phyloP scores from a whole-genome alignment of 1,284 basidiomycete genomes.

The Porogramme epimiltina region DNA sequence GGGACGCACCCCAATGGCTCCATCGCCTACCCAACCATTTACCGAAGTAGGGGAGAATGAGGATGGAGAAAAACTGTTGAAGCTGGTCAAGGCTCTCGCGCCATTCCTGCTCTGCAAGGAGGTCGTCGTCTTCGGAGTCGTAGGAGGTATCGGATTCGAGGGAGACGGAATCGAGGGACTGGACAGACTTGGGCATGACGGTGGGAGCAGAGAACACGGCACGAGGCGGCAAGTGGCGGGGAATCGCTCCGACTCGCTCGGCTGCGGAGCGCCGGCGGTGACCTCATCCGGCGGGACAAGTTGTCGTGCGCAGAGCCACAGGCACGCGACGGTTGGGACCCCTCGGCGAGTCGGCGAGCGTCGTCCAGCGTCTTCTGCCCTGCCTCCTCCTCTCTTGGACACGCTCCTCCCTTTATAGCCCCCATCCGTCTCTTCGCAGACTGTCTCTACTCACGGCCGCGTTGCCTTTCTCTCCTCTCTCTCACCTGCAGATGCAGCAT shows the following conservation, averaged over 20 bases:
- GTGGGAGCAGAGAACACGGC: conserved; percentile 1
- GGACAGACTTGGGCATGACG: conserved; percentile 44
- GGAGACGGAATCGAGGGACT: conserved; percentile 43
- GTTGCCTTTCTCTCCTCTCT: conserved; percentile 4
- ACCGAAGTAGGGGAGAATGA: conserved; percentile 84
- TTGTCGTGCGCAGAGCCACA: conserved; percentile 12
- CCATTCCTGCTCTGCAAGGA: conserved; percentile 88
- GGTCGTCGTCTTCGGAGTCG: conserved; percentile 73
- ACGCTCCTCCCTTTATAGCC: too few relatives aligned
- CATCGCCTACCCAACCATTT: conserved; percentile 87
- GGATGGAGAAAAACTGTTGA: conserved; percentile 76
- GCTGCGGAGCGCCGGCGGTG: conserved; percentile 7
- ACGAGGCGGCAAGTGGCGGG: not conserved
- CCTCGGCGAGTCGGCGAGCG: conserved; percentile 2
- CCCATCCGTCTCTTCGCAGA: not conserved
- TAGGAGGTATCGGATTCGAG: conserved; percentile 50
- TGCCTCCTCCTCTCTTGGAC: too few relatives aligned
- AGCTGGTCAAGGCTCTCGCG: conserved; percentile 87
- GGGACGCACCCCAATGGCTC: conserved; percentile 79
- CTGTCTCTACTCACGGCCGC: conserved; percentile 8
- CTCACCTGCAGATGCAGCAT: conserved; percentile 32
- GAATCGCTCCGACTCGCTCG: not conserved
- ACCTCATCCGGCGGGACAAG: conserved; percentile 14
- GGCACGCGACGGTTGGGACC: conserved; percentile 19
- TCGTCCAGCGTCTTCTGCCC: conserved; percentile 1